Base-by-base conservation (phyloP, 495 filamentous ascomycete species). In the Zalerion maritima region DNA sequence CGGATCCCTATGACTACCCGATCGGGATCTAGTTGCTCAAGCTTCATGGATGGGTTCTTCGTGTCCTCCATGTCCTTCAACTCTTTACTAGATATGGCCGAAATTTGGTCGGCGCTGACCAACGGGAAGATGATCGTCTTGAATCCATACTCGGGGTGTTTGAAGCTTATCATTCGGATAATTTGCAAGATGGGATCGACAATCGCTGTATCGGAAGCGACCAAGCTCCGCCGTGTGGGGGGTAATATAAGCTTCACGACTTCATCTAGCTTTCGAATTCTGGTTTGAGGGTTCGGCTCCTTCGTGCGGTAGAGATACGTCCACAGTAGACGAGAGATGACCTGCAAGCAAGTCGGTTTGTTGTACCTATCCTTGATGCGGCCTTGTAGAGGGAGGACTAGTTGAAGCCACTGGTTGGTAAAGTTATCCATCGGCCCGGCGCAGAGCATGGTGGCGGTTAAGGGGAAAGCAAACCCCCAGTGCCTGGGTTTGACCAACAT, bases 1-100 rank as follows among this genome's bases (percentile, higher is more conserved):
- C 81, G 70, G 34, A 99, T 99, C 7, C 86, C 89, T 44, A 99
- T 79, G 6, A 94, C 83, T 62, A 94, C 93, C 45, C 78, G 79
- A 46, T 99, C 89, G 0, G 89, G 89, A 29, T 94, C 89, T 41
- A 99, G 73, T 42, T 89, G 81, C 45, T 94, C 87, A 27, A 92
- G 78, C n/a, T n/a, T n/a, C n/a, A n/a, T n/a, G n/a, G n/a, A n/a
- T n/a, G n/a, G n/a, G n/a, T n/a, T n/a, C n/a, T n/a, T n/a, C n/a
- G n/a, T n/a, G n/a, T n/a, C n/a, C n/a, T n/a, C n/a, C n/a, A n/a
- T n/a, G n/a, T n/a, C n/a, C 45, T 73, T 83, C 33, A 89, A 57
- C 17, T 93, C 85, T 46, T 70, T 76, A 18, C 78, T 75, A 18
- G 71, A 65, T n/a, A n/a, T n/a, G n/a, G n/a, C n/a, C 2, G 70